These are phyloP conservation scores for Farysia itapuensis DNA, from an alignment of 1,284 basidiomycete species.

Conservation along the genomic window DNA sequence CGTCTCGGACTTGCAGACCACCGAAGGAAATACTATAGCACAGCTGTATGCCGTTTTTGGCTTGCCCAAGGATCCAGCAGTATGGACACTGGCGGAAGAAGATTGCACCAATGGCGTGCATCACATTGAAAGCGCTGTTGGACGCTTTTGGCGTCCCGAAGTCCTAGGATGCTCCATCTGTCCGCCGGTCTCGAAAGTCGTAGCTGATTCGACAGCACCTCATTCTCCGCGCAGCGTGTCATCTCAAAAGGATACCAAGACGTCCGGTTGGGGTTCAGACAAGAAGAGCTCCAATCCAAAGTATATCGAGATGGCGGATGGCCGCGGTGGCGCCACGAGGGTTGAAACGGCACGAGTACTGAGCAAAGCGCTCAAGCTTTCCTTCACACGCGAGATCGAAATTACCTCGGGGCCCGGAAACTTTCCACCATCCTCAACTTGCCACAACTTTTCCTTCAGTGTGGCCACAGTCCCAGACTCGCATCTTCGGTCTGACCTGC, in stretches of 20 bases:
- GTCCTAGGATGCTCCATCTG: slow-evolving; percentile 63
- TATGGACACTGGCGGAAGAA: slow-evolving; percentile 88
- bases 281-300: slow-evolving; percentile 50
- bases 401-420: slow-evolving; percentile 63
- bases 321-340: slow-evolving; percentile 45
- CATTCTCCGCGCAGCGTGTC: slow-evolving; percentile 7
- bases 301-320: slow-evolving; percentile 55
- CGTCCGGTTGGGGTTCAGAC: slow-evolving; percentile 31
- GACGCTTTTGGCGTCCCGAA: slow-evolving; percentile 90
- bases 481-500: slow-evolving; percentile 19
- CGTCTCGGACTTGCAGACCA: too few relatives aligned
- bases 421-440: slow-evolving; percentile 69
- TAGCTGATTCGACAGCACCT: slow-evolving; percentile 8
- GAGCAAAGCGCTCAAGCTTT: slow-evolving; percentile 65
- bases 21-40: slow-evolving; percentile 60
- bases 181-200: slow-evolving; percentile 61
- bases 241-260: slow-evolving; percentile 23
- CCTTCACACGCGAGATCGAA: slow-evolving; percentile 88
- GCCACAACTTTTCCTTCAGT: slow-evolving; percentile 85
- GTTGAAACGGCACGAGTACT: slow-evolving; percentile 51
- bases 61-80: slow-evolving; percentile 61
- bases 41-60: slow-evolving; percentile 64
- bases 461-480: slow-evolving; percentile 48
- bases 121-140: slow-evolving; percentile 83
- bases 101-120: slow-evolving; percentile 81